phyloP scores from a whole-genome alignment of 1,284 basidiomycete species.

The Cutaneotrichosporon mucoides region DNA sequence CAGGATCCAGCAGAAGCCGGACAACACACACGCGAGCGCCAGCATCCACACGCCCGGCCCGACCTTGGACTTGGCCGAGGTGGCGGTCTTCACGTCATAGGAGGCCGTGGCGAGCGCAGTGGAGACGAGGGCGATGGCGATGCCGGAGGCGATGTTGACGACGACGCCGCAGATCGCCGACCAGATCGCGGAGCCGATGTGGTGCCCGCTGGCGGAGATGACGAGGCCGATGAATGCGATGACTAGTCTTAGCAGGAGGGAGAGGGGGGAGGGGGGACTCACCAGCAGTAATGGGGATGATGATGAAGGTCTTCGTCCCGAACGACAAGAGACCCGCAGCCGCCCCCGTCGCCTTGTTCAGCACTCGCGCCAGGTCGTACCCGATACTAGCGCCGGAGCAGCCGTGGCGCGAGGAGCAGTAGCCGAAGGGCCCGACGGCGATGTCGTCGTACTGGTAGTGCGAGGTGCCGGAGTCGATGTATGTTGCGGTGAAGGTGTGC shows the following conservation, averaged over 20 bases:
- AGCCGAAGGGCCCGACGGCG: background rate
- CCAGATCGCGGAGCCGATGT: background rate
- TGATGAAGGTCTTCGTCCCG: background rate
- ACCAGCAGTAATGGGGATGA: background rate
- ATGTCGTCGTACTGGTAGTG: background rate
- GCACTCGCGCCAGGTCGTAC: background rate
- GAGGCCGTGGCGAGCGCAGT: background rate
- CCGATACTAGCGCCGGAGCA: background rate
- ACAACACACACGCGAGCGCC: background rate
- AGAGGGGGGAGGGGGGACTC: too few relatives aligned
- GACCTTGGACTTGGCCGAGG: background rate
- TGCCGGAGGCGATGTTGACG: background rate
- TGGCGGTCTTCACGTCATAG: background rate
- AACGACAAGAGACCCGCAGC: background rate
- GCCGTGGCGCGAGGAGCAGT: background rate
- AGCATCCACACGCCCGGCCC: background rate
- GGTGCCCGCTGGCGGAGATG: background rate
- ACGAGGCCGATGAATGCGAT: background rate
- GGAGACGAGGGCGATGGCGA: background rate
- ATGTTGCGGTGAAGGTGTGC: background rate
- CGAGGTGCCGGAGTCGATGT: background rate
- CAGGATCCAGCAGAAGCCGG: constrained; percentile 1
- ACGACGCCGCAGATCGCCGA: background rate
- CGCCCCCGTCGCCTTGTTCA: background rate
- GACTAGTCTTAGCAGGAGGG: too few relatives aligned